phyloP scores from a whole-genome alignment of 495 filamentous ascomycete genomes.

The Penicillium ochrochloron region DNA sequence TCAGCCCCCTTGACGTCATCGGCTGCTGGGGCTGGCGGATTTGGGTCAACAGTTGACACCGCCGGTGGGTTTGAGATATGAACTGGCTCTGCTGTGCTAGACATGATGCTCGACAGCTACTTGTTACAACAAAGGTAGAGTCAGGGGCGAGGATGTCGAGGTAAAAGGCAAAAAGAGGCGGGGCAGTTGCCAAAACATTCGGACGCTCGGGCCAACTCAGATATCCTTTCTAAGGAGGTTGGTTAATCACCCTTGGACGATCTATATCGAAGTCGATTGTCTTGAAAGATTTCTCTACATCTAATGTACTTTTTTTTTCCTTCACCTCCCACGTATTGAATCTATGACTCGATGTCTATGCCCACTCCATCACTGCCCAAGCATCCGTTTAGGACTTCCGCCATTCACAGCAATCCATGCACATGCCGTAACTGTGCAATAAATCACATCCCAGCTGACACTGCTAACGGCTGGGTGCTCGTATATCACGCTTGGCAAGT shows the following conservation, averaged over 20 bases:
- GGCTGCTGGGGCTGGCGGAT: background rate
- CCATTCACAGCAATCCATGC: constrained; percentile 27
- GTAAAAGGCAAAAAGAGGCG: background rate
- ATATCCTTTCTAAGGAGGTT: background rate
- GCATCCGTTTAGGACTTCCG: constrained; percentile 18
- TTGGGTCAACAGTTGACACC: background rate
- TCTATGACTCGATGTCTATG: background rate
- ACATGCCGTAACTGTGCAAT: constrained; percentile 20
- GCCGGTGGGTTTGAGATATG: background rate
- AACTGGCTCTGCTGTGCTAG: background rate
- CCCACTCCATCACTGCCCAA: constrained; percentile 14
- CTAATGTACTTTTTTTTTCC: background rate
- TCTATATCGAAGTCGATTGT: background rate
- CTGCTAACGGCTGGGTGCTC: constrained; percentile 37
- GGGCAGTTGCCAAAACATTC: constrained; percentile 1
- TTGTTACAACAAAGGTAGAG: background rate
- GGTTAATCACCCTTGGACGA: too few species aligned
- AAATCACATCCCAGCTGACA: constrained; percentile 39
- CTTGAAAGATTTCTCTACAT: background rate
- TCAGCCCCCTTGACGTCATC: constrained; percentile 16
- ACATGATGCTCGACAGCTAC: constrained; percentile 1
- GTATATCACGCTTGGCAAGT: constrained; percentile 27
- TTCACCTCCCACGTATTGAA: background rate
- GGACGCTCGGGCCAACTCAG: background rate
- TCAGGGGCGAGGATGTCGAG: background rate